These are phyloP conservation scores for Stagonosporopsis rhizophila DNA, from an alignment of 2,329 filamentous ascomycete species.

Conservation along the genomic window DNA sequence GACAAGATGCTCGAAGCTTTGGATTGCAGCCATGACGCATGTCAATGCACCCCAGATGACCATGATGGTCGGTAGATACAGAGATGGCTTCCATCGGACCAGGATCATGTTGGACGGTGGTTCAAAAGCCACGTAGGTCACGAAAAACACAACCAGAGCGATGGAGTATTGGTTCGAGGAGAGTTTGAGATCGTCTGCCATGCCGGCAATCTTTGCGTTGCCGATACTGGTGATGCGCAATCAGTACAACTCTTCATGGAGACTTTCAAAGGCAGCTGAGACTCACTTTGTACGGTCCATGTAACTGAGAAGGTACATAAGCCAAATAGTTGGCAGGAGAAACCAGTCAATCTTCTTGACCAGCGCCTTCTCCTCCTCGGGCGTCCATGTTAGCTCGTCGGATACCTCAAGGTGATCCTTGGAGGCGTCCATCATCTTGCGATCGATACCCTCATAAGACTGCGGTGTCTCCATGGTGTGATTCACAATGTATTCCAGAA, in stretches of 20 bases:
- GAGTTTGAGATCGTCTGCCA: conserved; percentile 56
- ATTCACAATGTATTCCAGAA: not conserved
- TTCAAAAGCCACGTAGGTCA: conserved; percentile 60
- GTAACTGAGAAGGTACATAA: conserved; percentile 59
- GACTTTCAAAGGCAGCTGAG: not conserved
- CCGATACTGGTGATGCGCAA: conserved; percentile 47
- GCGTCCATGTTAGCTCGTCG: conserved; percentile 54
- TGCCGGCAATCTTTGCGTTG: conserved; percentile 61
- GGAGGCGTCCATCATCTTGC: conserved; percentile 46
- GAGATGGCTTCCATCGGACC: conserved; percentile 56
- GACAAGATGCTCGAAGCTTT: conserved; percentile 58
- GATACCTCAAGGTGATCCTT: conserved; percentile 55
- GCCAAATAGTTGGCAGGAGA: conserved; percentile 57
- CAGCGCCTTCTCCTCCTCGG: conserved; percentile 57
- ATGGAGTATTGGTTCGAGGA: conserved; percentile 60
- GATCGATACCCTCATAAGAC: conserved; percentile 28
- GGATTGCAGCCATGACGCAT: conserved; percentile 59
- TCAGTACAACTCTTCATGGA: not conserved
- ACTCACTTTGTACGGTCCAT: conserved; percentile 53
- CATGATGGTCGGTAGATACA: conserved; percentile 62
- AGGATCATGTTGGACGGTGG: conserved; percentile 64
- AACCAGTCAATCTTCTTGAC: conserved; percentile 58
- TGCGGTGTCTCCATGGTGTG: conserved; percentile 29
- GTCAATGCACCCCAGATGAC: conserved; percentile 60
- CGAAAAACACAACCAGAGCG: conserved; percentile 62